Percentiles rank a stretch among this genome's conserved stretches.
Evolutionary conservation across 148 eudicot species (phyloP).

Genomic region (Amaranthus cruentus): DNA sequence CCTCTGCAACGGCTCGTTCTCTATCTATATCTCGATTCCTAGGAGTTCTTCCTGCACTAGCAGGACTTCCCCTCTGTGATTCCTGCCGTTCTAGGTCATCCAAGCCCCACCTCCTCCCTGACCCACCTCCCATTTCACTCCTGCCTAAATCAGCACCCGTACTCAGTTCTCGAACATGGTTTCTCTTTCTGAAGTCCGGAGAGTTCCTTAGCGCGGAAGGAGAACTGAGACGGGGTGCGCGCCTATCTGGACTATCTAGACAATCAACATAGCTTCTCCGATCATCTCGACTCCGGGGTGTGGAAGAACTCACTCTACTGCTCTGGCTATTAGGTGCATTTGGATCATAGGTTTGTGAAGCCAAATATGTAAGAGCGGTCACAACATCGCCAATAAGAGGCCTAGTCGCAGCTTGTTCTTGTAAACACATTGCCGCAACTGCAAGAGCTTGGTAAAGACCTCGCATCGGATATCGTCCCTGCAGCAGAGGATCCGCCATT

Average conservation of each 20-base stretch:
- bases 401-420: slow-evolving; percentile 94
- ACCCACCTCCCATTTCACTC: slow-evolving; percentile 57
- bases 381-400: slow-evolving; percentile 95
- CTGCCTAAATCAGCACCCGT: slow-evolving; percentile 59
- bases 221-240: slow-evolving; percentile 46
- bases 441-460: slow-evolving; percentile 99
- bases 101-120: slow-evolving; percentile 64
- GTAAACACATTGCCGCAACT: slow-evolving; percentile 98
- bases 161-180: slow-evolving; percentile 43
- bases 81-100: slow-evolving; percentile 50
- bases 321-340: slow-evolving; percentile 49
- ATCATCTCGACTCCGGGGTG: slow-evolving; percentile 54
- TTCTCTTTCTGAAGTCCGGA: slow-evolving; percentile 62
- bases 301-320: slow-evolving; percentile 48
- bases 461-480: slow-evolving; percentile 84
- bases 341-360: slow-evolving; percentile 89
- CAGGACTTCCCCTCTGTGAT: slow-evolving; percentile 69
- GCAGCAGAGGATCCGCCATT: slow-evolving; percentile 93
- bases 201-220: slow-evolving; percentile 68
- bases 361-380: slow-evolving; percentile 81
- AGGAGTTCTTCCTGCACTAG: slow-evolving; percentile 56
- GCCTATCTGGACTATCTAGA: slow-evolving; percentile 51
- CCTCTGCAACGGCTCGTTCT: slow-evolving; percentile 93
- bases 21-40: slow-evolving; percentile 78
- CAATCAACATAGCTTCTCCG: slow-evolving; percentile 45